A percentile compares a stretch with the other conserved stretches of the same genome.
These are phyloP conservation scores for Oryza meyeriana DNA, from an alignment of 176 grass and related monocot species.

Conservation along the genomic window DNA sequence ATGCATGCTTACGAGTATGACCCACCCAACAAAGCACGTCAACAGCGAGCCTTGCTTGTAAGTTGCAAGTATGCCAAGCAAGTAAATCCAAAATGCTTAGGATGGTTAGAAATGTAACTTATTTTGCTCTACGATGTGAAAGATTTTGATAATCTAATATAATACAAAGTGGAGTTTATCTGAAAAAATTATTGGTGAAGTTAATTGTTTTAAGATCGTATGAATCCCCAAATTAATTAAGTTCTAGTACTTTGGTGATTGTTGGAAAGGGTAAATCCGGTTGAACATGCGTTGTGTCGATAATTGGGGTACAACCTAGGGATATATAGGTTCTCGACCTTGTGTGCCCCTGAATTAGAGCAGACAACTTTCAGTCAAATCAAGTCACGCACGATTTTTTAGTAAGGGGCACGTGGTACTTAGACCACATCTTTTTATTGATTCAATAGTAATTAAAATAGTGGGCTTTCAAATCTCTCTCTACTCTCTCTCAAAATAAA, in stretches of 20 bases:
- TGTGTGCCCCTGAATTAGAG: too few species aligned
- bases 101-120: too few species aligned
- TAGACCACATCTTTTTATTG: neutral
- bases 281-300: neutral
- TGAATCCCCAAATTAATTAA: too few species aligned
- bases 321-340: neutral
- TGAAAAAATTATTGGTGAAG: too few species aligned
- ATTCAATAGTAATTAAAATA: neutral
- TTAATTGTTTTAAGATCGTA: too few species aligned
- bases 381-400: conserved; percentile 5
- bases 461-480: too few species aligned
- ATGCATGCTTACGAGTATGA: neutral
- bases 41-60: rapidly evolving
- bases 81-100: too few species aligned
- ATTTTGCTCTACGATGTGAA: neutral
- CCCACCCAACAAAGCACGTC: neutral
- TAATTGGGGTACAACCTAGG: conserved; percentile 20
- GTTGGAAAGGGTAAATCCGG: neutral
- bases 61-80: too few species aligned
- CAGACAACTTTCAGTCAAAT: neutral
- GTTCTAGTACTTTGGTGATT: neutral
- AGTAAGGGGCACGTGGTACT: neutral
- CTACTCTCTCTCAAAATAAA: too few species aligned
- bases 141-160: neutral
- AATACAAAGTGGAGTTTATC: neutral